Base-by-base conservation (phyloP, 495 filamentous ascomycete genomes). In the Penicillium verhagenii region DNA sequence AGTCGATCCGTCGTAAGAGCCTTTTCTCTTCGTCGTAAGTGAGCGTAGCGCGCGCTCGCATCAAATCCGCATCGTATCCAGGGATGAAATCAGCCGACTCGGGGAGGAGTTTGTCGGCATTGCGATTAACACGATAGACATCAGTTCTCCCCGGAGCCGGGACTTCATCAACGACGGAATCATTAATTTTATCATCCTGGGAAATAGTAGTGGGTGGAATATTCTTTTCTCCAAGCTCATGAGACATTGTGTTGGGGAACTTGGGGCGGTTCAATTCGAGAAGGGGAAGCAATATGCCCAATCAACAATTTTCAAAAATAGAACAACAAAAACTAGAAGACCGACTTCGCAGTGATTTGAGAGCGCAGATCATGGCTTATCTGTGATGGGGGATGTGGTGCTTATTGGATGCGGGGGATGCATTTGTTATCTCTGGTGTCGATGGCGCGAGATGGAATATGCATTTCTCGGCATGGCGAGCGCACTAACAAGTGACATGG, bases 21-120 rank as follows among this genome's bases (percentile, higher is more conserved):
- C 56, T 72, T 42, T 66, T 72, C 39, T 74, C 72, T 50, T 74
- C 71, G 10, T 61, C 66, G 54, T 2, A 31, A 16, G 60, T 74
- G 2, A 76, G 52, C 18, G 58, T 53, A 7, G 69, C 60, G 11
- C 71, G 58, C 9, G 61, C 71, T 50, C 53, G 59, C 70, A 75
- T 75, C 10, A 63, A 69, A 23, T 63, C 60, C 11, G 63, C 57
- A 52, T 73, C 65, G 55, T 69, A 74, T 1, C 72, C 72, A 18
- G 55, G 55, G 33, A 72, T 71, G 8, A 24, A 8, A 29, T 48
- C 46, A 3, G 18, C 38, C 3, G 20, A 42, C 4, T 42, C 18
- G 20, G 38, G 38, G 14, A 42, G 38, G 3, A 18, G 38, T 10
- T 35, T 6, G 14, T 42, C 16, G 2, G 38, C 20, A 42, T 42